These are phyloP conservation scores for Adansonia grandidieri DNA, from an alignment of 441 rosid genomes.

Conservation along the genomic window DNA sequence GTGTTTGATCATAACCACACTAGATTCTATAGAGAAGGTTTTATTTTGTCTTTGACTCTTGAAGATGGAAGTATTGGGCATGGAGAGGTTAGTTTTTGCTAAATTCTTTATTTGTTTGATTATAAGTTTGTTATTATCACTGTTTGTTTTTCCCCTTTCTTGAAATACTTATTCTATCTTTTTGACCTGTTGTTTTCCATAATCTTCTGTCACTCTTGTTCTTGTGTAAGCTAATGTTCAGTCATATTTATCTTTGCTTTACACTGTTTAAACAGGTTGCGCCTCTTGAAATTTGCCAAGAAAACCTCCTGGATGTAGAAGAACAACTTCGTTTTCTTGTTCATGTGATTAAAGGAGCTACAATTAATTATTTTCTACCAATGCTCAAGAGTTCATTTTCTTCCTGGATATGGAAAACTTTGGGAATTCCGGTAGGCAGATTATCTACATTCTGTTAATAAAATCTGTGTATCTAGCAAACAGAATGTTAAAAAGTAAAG, in stretches of 20 bases:
- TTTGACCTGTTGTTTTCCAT: slow-evolving; percentile 14
- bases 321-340: slow-evolving; percentile 75
- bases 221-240: background rate
- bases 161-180: slow-evolving; percentile 21
- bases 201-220: slow-evolving; percentile 7
- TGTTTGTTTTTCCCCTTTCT: slow-evolving; percentile 19
- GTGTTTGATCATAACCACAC: slow-evolving; percentile 35
- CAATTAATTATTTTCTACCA: slow-evolving; percentile 57
- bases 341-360: slow-evolving; percentile 67
- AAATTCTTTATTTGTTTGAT: slow-evolving; percentile 24
- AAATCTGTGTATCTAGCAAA: slow-evolving; percentile 15
- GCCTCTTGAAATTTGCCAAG: slow-evolving; percentile 75
- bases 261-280: slow-evolving; percentile 69
- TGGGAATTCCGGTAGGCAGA: slow-evolving; percentile 72
- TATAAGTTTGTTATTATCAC: slow-evolving; percentile 10
- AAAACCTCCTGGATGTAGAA: slow-evolving; percentile 75
- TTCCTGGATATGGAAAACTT: slow-evolving; percentile 83
- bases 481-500: slow-evolving; percentile 19
- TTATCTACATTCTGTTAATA: slow-evolving; percentile 29
- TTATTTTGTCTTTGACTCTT: slow-evolving; percentile 72
- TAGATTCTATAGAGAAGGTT: slow-evolving; percentile 73
- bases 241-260: slow-evolving; percentile 19
- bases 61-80: slow-evolving; percentile 85
- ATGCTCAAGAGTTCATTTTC: slow-evolving; percentile 70
- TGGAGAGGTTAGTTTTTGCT: slow-evolving; percentile 75